Evolutionary conservation across 768 basidiomycete genomes (phyloP), one percentile per base, ranked within the genome.

Genomic region (Podaxis pistillaris): DNA sequence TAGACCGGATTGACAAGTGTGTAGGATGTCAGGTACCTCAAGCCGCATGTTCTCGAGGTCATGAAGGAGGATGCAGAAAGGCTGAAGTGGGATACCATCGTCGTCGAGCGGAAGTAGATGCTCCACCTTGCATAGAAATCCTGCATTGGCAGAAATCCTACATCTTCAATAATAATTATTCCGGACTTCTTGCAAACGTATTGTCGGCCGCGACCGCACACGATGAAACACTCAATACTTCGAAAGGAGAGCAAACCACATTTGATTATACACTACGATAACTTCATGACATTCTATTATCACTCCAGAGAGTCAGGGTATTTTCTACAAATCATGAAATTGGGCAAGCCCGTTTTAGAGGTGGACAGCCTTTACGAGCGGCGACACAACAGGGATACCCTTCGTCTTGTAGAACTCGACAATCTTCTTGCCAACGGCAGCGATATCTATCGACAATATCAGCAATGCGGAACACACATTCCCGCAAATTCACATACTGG

Each of bases 1-100:
- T 26, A n/a, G 24, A 26, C 24, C 28, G 37, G 53, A 6, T 64
- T 66, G 58, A 61, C 22, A 63, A 36, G 64, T 64, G 64, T 62
- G 17, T 28, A 98, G 96, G 96, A 98, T 74, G 75, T 83, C 65
- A 91, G 94, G 63, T 98, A 97, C 84, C 86, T 98, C 68, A 83
- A 81, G 65, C 89, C 92, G 30, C 84, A 89, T 73, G 85, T 98
- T 44, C 67, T 79, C 63, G 83, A 88, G 47, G 89, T 96, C 65
- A 77, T 78, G 68, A 81, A 81, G 66, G 96, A 98, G 78, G 81
- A 90, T 44, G 74, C 78, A 30, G 96, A 98, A 81, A 85, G 94
- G 68, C 73, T 69, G 37, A 79, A 80, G 62, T 97, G 93, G 93
- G 95, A 98, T 79, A 87, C 79, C 63, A 76, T 92, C 73, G 78